These are phyloP conservation scores for Phanerochaete carnosa DNA, from an alignment of 768 basidiomycete species.

Conservation along the genomic window DNA sequence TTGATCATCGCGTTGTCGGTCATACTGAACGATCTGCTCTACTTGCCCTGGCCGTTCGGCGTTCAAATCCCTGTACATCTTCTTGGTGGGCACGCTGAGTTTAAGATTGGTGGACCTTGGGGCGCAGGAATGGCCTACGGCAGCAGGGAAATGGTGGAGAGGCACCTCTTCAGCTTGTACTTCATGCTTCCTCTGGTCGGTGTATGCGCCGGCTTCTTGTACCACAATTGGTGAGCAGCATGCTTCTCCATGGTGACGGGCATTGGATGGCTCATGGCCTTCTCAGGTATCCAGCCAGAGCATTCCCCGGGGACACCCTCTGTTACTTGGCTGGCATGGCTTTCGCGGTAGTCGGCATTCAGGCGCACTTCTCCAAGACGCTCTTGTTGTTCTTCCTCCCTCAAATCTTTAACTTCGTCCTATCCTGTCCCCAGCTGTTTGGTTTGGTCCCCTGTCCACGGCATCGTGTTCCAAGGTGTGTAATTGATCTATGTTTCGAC, in stretches of 20 bases:
- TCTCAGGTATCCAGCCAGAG: constrained; percentile 90
- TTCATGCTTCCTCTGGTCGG: constrained; percentile 96
- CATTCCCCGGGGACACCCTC: constrained; percentile 94
- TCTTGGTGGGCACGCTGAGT: constrained; percentile 59
- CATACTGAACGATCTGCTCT: constrained; percentile 87
- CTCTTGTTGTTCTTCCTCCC: constrained; percentile 95
- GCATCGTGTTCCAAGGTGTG: constrained; percentile 88
- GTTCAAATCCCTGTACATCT: constrained; percentile 72
- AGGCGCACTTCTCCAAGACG: constrained; percentile 97
- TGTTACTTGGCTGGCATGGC: constrained; percentile 99
- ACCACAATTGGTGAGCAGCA: constrained; percentile 86
- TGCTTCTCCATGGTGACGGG: not conserved
- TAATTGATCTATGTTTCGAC: not conserved
- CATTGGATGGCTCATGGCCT: not conserved
- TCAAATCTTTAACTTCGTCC: constrained; percentile 95
- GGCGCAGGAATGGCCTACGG: constrained; percentile 84
- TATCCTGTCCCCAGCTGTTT: constrained; percentile 94
- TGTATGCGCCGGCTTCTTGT: constrained; percentile 86
- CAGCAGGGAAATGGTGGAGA: constrained; percentile 80
- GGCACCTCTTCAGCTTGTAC: constrained; percentile 94
- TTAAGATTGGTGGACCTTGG: constrained; percentile 78
- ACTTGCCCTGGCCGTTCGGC: constrained; percentile 84
- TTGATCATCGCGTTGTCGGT: constrained; percentile 90
- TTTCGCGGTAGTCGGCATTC: constrained; percentile 95
- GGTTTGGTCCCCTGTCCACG: constrained; percentile 91